A percentile compares a stretch with the other conserved stretches of the same genome.
Evolutionary conservation across 2,329 filamentous ascomycete species (phyloP).

Genomic region (Dothideomycetidae sp.): DNA sequence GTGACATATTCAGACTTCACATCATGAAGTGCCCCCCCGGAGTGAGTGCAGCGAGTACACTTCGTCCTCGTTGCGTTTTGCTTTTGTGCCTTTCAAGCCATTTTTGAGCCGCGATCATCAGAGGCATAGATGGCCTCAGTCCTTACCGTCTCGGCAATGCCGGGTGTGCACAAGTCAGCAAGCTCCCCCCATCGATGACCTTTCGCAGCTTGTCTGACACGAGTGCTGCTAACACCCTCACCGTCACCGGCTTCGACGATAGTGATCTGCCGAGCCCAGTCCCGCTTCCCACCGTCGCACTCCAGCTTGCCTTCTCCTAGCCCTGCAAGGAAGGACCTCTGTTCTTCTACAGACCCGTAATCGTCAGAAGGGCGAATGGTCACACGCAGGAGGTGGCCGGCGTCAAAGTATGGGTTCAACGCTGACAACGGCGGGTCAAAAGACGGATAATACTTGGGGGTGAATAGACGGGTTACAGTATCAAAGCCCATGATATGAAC

Average conservation of each 20-base stretch:
- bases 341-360: slow-evolving; percentile 44
- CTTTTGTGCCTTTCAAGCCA: slow-evolving; percentile 18
- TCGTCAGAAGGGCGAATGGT: slow-evolving; percentile 47
- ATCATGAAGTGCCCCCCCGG: no score
- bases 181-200: slow-evolving; percentile 35
- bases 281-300: slow-evolving; percentile 38
- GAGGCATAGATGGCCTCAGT: slow-evolving; percentile 41
- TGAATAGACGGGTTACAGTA: slow-evolving; percentile 58
- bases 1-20: no score
- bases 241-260: slow-evolving; percentile 40
- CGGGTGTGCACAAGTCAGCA: slow-evolving; percentile 39
- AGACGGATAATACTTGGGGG: slow-evolving; percentile 54
- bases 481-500: slow-evolving; percentile 63
- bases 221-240: slow-evolving; percentile 43
- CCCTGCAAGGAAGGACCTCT: slow-evolving; percentile 39
- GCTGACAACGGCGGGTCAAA: slow-evolving; percentile 35
- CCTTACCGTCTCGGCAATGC: slow-evolving; percentile 45
- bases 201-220: slow-evolving; percentile 44
- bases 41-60: no score
- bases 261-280: slow-evolving; percentile 48
- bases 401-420: slow-evolving; percentile 48
- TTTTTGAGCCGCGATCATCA: slow-evolving; percentile 23
- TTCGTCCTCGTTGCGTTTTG: no score
- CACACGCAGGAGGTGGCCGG: slow-evolving; percentile 46
- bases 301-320: slow-evolving; percentile 36